These are phyloP conservation scores for Apiosordaria backusii DNA, from an alignment of 495 filamentous ascomycete species.

Conservation along the genomic window DNA sequence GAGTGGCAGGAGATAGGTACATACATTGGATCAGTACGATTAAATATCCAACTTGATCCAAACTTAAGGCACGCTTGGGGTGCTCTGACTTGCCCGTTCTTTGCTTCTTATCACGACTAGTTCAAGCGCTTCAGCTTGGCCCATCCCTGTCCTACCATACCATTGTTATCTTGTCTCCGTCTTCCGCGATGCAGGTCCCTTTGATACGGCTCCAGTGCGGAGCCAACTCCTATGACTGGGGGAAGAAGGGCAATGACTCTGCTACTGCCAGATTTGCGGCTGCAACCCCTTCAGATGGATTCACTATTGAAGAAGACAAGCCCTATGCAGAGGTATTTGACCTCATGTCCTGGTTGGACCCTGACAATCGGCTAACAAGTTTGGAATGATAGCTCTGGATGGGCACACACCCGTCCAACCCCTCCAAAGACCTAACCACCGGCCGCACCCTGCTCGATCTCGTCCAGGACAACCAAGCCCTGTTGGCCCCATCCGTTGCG, in stretches of 20 bases:
- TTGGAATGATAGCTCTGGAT: conserved; percentile 75
- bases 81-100: background rate
- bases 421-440: conserved; percentile 82
- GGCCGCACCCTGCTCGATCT: conserved; percentile 85
- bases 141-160: background rate
- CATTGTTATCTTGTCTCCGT: background rate
- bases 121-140: no score
- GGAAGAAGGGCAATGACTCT: conserved; percentile 82
- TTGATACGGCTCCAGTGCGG: conserved; percentile 91
- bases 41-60: background rate
- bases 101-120: background rate
- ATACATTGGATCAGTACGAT: background rate
- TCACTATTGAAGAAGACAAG: conserved; percentile 74
- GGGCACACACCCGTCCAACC: conserved; percentile 95
- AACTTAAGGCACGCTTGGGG: background rate
- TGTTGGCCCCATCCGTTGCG: conserved; percentile 68
- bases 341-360: background rate
- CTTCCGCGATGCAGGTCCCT: conserved; percentile 54
- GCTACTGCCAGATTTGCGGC: conserved; percentile 75
- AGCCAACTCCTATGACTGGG: conserved; percentile 99
- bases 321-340: conserved; percentile 78
- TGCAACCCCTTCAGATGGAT: conserved; percentile 65
- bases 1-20: background rate
- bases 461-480: conserved; percentile 79
- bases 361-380: conserved; percentile 1